Base-by-base conservation (phyloP, 176 grass and related monocot genomes). In the Dactylis glomerata region DNA sequence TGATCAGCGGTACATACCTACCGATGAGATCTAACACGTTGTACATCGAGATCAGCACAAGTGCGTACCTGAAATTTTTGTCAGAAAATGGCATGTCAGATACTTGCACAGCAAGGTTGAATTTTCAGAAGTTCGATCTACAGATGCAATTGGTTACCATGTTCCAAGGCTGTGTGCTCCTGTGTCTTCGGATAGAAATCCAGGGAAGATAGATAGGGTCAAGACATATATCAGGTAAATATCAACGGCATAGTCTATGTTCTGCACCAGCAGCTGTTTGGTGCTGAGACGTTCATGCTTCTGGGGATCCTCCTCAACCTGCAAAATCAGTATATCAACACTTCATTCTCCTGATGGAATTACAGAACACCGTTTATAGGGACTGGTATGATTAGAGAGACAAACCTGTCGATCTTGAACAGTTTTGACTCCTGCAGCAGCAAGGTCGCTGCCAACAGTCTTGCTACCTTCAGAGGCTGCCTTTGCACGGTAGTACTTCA, bases 111-210 rank as follows among this genome's bases (percentile, higher is more conserved):
- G 12, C 9, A 23, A 0, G 4, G 7, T 22, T 40, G 41, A 38
- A 38, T 49, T 62, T 20, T n/a, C 34, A 14, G 13, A 81, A 54
- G n/a, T 27, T 27, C 46, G 26, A 61, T 36, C 30, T 8, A 36
- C 40, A 73, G 19, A 7, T 58, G 16, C 28, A 75, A 26, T 27
- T 27, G 27, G 54, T 87, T 57, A 91, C 89, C 89, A 91, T 70
- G 85, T 79, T 28, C 96, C 91, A 28, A 98, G 89, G 77, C 91
- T 84, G 86, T 98, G 96, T 69, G 81, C 85, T 13, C 96, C 96
- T 8, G 96, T 94, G 65, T 98, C 96, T 79, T 98, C 96, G 19
- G 96, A 94, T 82, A 98, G 84, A 78, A 98, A 98, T 22, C 96
- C 96, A 50, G 93, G 91, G 57, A 98, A 94, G 79, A 98, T 95